Base-by-base conservation (phyloP, 2,329 filamentous ascomycete species). In the Colletotrichum sublineola region DNA sequence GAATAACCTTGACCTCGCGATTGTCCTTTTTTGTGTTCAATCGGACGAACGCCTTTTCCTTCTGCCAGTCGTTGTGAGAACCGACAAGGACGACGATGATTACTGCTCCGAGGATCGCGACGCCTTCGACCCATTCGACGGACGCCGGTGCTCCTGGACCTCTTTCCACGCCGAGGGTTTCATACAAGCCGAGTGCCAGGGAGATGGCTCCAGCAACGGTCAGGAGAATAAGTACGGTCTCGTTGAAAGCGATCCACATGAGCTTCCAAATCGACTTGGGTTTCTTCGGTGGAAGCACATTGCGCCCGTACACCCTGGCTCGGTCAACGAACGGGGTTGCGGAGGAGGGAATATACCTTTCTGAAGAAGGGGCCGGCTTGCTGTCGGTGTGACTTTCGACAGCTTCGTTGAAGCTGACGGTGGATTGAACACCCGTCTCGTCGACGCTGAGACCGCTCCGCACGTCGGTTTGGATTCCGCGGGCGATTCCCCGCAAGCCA, bases 381-480 rank as follows among this genome's bases (percentile, higher is more conserved):
- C 36, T 40, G 7, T 56, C 33, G 36, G 24, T 1, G 7, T 52
- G 55, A 42, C 36, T n/a, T 75, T 80, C 6, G 12, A 88, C 89
- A 44, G 84, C 93, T n/a, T 94, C 88, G 31, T 93, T 88, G 76
- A 96, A 95, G 3, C 86, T 83, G 2, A 96, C 85, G 0, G 84
- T 80, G 24, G 90, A 90, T 56, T 92, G 86, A 53, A 94, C 78
- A 4, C 68, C 69, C 29, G 86, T 85, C 80, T 95, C 93, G 75
- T 95, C 93, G 31, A 91, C 76, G 76, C 92, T 93, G 33, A 95
- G 80, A 20, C 93, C 93, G 67, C 88, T 84, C 53, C 84, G 86
- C 46, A 89, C 80, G 78, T 94, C 85, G 1, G 92, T 89, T 73
- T 92, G 86, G 12, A 95, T 78, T 1, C 93, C 93, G 75, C 89